Conservation (phyloP, 495 filamentous ascomycete genomes). For the Staphylotrichum longicolle region DNA sequence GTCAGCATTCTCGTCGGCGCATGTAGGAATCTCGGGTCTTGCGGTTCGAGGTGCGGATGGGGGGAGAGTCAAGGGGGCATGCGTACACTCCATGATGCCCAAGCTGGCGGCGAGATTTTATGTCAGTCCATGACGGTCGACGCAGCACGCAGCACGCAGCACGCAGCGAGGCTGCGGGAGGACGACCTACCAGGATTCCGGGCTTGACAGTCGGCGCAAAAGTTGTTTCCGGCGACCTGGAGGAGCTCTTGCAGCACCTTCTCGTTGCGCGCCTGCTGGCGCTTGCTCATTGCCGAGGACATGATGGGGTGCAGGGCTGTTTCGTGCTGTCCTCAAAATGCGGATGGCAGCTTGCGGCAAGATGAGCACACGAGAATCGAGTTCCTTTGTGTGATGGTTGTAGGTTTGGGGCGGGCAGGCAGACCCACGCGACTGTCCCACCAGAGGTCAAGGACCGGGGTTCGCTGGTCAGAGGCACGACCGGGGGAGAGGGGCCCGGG, state of each 20-base stretch:
- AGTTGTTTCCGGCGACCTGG: constrained; percentile 87
- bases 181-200: constrained; percentile 81
- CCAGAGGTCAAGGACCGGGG: constrained; percentile 6
- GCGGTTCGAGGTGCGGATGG: neutral
- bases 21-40: neutral
- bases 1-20: neutral
- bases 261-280: constrained; percentile 96
- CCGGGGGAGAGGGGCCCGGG: neutral
- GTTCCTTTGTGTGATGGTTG: constrained; percentile 21
- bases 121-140: constrained; percentile 18
- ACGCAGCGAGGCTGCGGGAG: constrained; percentile 16
- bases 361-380: neutral
- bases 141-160: no score
- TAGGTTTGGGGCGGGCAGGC: constrained; percentile 15
- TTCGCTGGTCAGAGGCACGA: neutral
- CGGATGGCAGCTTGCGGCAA: neutral
- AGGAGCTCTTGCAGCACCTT: constrained; percentile 86
- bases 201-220: constrained; percentile 89
- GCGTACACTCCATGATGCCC: constrained; percentile 98
- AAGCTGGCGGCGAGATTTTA: constrained; percentile 56
- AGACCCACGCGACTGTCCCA: constrained; percentile 21
- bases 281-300: constrained; percentile 68
- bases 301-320: constrained; percentile 36
- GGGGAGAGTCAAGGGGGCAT: constrained; percentile 1
- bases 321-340: neutral